phyloP scores from a whole-genome alignment of 176 grass and related monocot species.

The Avena sativa region DNA sequence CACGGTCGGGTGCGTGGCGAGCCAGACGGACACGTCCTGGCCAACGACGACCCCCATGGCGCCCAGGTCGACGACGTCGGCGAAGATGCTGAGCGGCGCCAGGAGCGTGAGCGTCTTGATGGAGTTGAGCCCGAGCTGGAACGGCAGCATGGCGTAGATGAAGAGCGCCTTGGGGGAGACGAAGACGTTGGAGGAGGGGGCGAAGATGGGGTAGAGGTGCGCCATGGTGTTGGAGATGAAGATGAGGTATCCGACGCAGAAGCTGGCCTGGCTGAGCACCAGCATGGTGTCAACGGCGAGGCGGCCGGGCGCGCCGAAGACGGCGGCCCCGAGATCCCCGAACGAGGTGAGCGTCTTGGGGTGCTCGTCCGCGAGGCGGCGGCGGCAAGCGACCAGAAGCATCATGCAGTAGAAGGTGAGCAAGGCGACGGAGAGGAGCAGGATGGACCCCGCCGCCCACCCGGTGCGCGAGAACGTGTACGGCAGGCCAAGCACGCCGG shows the following conservation, averaged over 20 bases:
- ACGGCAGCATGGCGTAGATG: constrained; percentile 85
- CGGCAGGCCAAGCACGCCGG: constrained; percentile 90
- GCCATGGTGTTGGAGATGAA: constrained; percentile 88
- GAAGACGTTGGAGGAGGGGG: constrained; percentile 45
- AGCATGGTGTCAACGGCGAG: constrained; percentile 83
- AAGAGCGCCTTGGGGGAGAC: constrained; percentile 75
- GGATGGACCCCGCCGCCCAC: constrained; percentile 70
- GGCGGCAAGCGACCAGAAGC: constrained; percentile 85
- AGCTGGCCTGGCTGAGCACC: constrained; percentile 86
- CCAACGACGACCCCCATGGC: constrained; percentile 92
- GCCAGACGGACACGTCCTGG: constrained; percentile 63
- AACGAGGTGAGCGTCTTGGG: constrained; percentile 71
- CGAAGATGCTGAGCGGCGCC: constrained; percentile 90
- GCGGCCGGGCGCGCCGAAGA: constrained; percentile 62
- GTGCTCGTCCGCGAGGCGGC: constrained; percentile 59
- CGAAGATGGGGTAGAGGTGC: constrained; percentile 61
- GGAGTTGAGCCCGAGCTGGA: constrained; percentile 96
- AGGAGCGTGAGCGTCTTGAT: constrained; percentile 94
- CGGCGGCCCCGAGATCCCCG: constrained; percentile 77
- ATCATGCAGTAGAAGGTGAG: constrained; percentile 99
- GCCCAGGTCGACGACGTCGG: constrained; percentile 87
- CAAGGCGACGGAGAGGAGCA: constrained; percentile 65
- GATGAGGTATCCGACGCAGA: constrained; percentile 92
- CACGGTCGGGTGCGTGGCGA: constrained; percentile 49
- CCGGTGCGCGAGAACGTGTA: constrained; percentile 95